Base-by-base conservation (phyloP, 106 monocot species). In the Xerophyta viscosa region DNA sequence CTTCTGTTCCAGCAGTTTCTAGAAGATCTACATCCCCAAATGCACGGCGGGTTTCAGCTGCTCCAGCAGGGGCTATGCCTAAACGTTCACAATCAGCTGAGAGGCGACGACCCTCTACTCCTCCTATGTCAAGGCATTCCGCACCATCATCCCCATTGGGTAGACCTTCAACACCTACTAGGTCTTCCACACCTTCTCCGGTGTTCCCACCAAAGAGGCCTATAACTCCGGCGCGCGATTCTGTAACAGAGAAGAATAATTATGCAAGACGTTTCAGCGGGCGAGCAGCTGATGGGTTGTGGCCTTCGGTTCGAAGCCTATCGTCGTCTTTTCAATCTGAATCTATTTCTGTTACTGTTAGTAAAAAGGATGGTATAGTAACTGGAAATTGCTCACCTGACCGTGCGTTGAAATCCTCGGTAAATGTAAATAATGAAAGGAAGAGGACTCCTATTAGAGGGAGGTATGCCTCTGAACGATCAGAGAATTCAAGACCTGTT, bases 231-330 rank as follows among this genome's bases (percentile, higher is more conserved):
- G 74, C 68, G 9, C 58, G 57, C 26, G 80, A 84, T 43, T 64
- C 70, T 7, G 22, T 60, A 20, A 39, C 19, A 10, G 90, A 77
- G 29, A 51, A 48, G 27, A 76, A 58, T 18, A 65, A 21, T 49
- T 67, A 67, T 52, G 39, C 79, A 0, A 50, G 66, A 17, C 41
- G 57, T 15, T 24, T 51, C 26, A 60, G 45, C 48, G 60, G 47
- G 7, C 44, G 74, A 31, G 64, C 63, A 14, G 14, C 68, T 10
- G 85, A 90, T 68, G 81, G 79, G 2, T 37, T 82, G 41, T 98
- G 96, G 96, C 98, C 98, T 57, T 68, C 90, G 1, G 82, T 90
- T 69, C 72, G 86, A 21, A 86, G 65, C 24, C 58, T 90, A 2
- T 83, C 90, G 53, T 46, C 86, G 31, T 79, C 89, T 9, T 90